Evolutionary conservation across 192 early-diverging fungal genomes (phyloP).

Genomic region (Paraglomus occultum): DNA sequence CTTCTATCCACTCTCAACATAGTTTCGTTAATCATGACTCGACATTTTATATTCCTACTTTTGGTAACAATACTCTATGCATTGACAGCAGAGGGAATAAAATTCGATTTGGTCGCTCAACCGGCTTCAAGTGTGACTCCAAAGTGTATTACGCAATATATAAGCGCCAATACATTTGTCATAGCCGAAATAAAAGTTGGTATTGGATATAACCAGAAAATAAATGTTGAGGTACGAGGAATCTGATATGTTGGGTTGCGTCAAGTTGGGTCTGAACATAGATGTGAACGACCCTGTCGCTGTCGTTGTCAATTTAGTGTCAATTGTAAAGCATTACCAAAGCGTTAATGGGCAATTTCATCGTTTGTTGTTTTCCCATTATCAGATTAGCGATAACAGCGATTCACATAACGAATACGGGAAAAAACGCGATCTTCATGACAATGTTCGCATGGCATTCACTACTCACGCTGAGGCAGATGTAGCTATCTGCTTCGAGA

Average conservation of each 20-base stretch:
- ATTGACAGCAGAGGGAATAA: constrained; percentile 39
- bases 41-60: no score
- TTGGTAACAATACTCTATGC: no score
- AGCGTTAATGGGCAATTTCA: not conserved
- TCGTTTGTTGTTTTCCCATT: not conserved
- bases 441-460: constrained; percentile 69
- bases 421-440: constrained; percentile 60
- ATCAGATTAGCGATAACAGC: constrained; percentile 74
- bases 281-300: not conserved
- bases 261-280: not conserved
- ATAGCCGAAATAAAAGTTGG: constrained; percentile 66
- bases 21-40: no score
- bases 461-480: constrained; percentile 84
- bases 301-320: not conserved
- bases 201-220: constrained; percentile 68
- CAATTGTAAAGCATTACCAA: constrained; percentile 1
- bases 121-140: constrained; percentile 39
- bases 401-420: constrained; percentile 68
- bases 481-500: constrained; percentile 84
- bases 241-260: not conserved
- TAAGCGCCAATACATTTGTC: constrained; percentile 66
- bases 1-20: no score
- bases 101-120: constrained; percentile 75
- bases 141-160: constrained; percentile 79
- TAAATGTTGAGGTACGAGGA: constrained; percentile 62